Conservation (phyloP, 371 early-diverging fungal genomes). For the Mortierella sp. region DNA sequence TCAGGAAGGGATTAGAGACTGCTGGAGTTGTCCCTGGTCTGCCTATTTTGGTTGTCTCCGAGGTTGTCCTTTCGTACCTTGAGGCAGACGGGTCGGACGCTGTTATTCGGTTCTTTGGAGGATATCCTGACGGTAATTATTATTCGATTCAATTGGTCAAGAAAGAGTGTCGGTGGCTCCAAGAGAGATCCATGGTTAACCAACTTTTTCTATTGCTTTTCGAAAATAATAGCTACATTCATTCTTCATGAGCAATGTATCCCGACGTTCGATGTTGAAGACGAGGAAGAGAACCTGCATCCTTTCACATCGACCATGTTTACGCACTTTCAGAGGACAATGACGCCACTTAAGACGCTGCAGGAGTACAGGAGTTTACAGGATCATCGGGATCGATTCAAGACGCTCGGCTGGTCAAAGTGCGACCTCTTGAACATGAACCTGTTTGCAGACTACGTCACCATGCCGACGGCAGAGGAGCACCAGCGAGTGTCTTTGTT, state of each 20-base stretch:
- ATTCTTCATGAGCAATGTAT: slow-evolving; percentile 55
- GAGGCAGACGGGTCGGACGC: slow-evolving; percentile 46
- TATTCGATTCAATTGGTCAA: background rate
- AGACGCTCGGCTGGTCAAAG: slow-evolving; percentile 32
- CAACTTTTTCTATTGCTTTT: background rate
- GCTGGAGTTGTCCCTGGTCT: slow-evolving; percentile 28
- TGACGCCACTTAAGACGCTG: slow-evolving; percentile 54
- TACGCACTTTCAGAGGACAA: slow-evolving; percentile 48
- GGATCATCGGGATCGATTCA: slow-evolving; percentile 44
- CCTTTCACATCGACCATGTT: slow-evolving; percentile 54
- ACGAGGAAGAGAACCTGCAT: slow-evolving; percentile 32
- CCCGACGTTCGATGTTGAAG: slow-evolving; percentile 37
- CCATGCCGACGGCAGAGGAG: slow-evolving; percentile 30
- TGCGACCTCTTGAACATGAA: slow-evolving; percentile 55
- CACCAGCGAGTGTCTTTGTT: slow-evolving; percentile 35
- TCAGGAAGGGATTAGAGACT: slow-evolving; percentile 25
- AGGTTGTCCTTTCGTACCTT: slow-evolving; percentile 52
- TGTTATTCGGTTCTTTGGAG: slow-evolving; percentile 44
- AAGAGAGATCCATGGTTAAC: background rate
- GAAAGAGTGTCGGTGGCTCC: too few species aligned
- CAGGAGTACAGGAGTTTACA: slow-evolving; percentile 34
- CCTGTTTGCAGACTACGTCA: slow-evolving; percentile 34
- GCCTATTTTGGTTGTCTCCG: slow-evolving; percentile 50
- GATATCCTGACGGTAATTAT: slow-evolving; percentile 40
- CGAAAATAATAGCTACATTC: slow-evolving; percentile 36